A percentile compares a stretch with the other conserved stretches of the same genome.
Evolutionary conservation across 2,329 filamentous ascomycete species (phyloP).

Genomic region (Pseudogymnoascus sp.): DNA sequence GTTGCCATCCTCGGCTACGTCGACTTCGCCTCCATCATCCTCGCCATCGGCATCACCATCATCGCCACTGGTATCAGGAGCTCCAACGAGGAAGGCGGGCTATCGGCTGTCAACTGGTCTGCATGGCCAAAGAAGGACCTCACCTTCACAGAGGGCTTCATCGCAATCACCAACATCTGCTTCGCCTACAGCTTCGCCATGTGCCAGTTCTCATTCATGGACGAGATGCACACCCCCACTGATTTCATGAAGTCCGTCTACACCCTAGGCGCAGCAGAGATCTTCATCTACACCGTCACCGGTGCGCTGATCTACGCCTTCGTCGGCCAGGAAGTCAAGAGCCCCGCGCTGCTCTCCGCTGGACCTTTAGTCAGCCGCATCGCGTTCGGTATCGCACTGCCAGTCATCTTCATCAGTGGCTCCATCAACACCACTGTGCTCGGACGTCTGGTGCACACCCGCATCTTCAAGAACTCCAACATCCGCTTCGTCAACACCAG

Average conservation of each 20-base stretch:
- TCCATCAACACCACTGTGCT: constrained; percentile 54
- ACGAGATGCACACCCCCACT: constrained; percentile 31
- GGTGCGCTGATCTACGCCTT: constrained; percentile 55
- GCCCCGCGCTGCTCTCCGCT: constrained; percentile 52
- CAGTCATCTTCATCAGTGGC: constrained; percentile 56
- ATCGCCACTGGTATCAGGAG: constrained; percentile 41
- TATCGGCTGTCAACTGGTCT: constrained; percentile 18
- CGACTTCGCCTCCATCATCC: constrained; percentile 48
- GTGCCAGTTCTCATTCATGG: constrained; percentile 26
- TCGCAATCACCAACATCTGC: constrained; percentile 50
- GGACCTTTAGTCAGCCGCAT: constrained; percentile 45
- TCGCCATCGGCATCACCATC: constrained; percentile 51
- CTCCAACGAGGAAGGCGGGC: constrained; percentile 9
- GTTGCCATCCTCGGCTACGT: constrained; percentile 48
- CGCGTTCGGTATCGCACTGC: constrained; percentile 52
- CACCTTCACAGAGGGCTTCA: constrained; percentile 40
- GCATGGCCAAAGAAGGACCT: constrained; percentile 26
- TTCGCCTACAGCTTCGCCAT: constrained; percentile 44
- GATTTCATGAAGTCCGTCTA: constrained; percentile 33
- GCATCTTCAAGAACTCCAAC: constrained; percentile 22
- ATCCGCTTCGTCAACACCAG: constrained; percentile 21
- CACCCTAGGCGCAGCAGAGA: constrained; percentile 45
- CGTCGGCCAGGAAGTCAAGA: constrained; percentile 46
- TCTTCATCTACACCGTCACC: constrained; percentile 49
- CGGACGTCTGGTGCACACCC: constrained; percentile 23